A percentile compares a stretch with the other conserved stretches of the same genome.
phyloP scores from a whole-genome alignment of 257 asterid species.

The Nicotiana obtusifolia region DNA sequence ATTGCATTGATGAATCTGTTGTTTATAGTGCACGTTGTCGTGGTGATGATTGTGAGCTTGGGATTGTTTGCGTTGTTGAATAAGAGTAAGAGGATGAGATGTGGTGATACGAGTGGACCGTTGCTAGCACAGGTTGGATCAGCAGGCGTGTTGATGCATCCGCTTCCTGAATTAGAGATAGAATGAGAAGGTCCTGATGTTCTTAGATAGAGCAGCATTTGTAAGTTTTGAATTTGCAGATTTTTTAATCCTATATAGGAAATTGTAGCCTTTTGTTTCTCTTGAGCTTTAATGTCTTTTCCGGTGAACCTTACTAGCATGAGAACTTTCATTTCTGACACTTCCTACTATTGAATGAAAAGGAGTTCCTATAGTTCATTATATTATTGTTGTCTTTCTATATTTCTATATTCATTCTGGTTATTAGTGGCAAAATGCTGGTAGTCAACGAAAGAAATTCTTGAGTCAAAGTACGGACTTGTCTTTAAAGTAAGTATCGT shows the following conservation, averaged over 20 bases:
- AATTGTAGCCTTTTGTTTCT: not conserved
- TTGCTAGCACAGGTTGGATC: slow-evolving; percentile 42
- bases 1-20: slow-evolving; percentile 49
- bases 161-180: slow-evolving; percentile 57
- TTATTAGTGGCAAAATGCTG: not conserved
- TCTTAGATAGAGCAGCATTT: not conserved
- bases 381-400: not conserved
- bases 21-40: slow-evolving; percentile 40
- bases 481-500: not conserved
- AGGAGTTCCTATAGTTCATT: not conserved
- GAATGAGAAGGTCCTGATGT: slow-evolving; percentile 32
- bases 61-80: slow-evolving; percentile 48
- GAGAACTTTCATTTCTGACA: not conserved
- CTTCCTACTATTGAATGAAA: not conserved
- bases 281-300: not conserved
- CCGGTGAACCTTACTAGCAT: slow-evolving; percentile 1
- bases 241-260: not conserved
- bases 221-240: slow-evolving; percentile 18
- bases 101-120: slow-evolving; percentile 44
- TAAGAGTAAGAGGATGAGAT: slow-evolving; percentile 31
- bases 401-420: not conserved
- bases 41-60: slow-evolving; percentile 37
- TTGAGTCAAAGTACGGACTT: not conserved
- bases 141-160: slow-evolving; percentile 50
- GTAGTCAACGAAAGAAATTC: not conserved